phyloP scores from a whole-genome alignment of 2,329 filamentous ascomycete genomes.

The Beauveria sp. region DNA sequence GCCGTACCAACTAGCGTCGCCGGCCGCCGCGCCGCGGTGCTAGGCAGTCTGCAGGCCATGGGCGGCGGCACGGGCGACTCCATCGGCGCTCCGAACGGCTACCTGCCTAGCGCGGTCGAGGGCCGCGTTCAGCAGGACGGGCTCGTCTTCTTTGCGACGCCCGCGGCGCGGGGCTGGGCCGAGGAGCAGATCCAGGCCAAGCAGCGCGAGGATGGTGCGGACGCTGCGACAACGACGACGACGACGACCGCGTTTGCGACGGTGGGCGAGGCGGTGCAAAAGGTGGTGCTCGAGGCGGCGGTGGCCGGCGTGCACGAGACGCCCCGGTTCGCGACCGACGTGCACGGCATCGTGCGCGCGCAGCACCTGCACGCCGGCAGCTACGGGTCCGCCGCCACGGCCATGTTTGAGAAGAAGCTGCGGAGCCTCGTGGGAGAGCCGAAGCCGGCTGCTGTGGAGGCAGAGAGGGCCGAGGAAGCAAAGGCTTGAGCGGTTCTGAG shows the following conservation, averaged over 20 bases:
- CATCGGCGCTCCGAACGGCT: slow-evolving; percentile 24
- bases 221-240: slow-evolving; percentile 11
- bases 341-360: slow-evolving; percentile 26
- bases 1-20: slow-evolving; percentile 20
- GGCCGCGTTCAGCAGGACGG: slow-evolving; percentile 22
- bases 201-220: background rate
- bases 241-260: slow-evolving; percentile 21
- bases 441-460: background rate
- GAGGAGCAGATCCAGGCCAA: slow-evolving; percentile 22
- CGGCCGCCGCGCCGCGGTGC: slow-evolving; percentile 25
- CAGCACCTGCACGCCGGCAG: slow-evolving; percentile 31
- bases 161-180: slow-evolving; percentile 21
- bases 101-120: slow-evolving; percentile 22
- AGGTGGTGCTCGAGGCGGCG: slow-evolving; percentile 25
- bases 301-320: slow-evolving; percentile 31
- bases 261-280: slow-evolving; percentile 26
- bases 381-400: slow-evolving; percentile 26
- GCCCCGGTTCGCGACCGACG: slow-evolving; percentile 25
- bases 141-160: slow-evolving; percentile 25
- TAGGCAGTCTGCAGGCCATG: slow-evolving; percentile 29
- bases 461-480: background rate
- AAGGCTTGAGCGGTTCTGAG: background rate
- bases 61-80: slow-evolving; percentile 24
- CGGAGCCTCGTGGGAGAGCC: slow-evolving; percentile 18
- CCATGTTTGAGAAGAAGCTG: slow-evolving; percentile 33